Evolutionary conservation across 176 grass and related monocot genomes (phyloP), one percentile per base, ranked within the genome.

Genomic region (Oryza officinalis): DNA sequence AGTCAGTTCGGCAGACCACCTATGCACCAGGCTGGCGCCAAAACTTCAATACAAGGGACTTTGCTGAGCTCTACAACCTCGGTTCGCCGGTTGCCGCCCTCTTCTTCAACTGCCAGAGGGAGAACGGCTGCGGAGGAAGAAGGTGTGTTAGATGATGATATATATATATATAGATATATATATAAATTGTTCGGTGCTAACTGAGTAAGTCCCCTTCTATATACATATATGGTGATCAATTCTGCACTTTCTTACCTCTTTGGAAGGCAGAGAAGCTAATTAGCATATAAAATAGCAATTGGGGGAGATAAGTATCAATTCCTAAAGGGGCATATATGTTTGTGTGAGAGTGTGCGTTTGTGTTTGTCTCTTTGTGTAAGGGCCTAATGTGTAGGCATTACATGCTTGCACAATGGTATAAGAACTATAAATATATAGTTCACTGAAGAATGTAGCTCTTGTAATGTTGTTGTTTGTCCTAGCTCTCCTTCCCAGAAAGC

Each of bases 41-140:
- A 27, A 97, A 97, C 88, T 97, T 97, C 81, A 91, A 87, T 74
- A 94, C 92, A 2, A 92, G 86, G 70, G 94, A 94, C 63, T 97
- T 97, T 15, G 78, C 92, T 8, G 80, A 81, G 2, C 74, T 88
- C 59, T 90, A 97, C 78, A 91, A 81, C 86, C 90, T 97, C 5
- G 92, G 88, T 18, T 23, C 68, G 0, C 94, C 94, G 72, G 94
- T 97, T 4, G 90, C 94, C 47, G 90, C 74, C 12, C 11, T 94
- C 31, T 97, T 87, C 84, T 97, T 97, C 92, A 94, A 97, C 77
- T 97, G 94, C 81, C 94, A 97, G 72, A 91, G 90, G 67, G 94
- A 97, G 81, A 97, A 87, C 27, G 92, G 92, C 7, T 97, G 94
- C 72, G 94, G 94, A 78, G 94, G 94, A 52, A 89, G 94, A 88